Conservation (phyloP, 345 rosid species). For the Hevea brasiliensis region DNA sequence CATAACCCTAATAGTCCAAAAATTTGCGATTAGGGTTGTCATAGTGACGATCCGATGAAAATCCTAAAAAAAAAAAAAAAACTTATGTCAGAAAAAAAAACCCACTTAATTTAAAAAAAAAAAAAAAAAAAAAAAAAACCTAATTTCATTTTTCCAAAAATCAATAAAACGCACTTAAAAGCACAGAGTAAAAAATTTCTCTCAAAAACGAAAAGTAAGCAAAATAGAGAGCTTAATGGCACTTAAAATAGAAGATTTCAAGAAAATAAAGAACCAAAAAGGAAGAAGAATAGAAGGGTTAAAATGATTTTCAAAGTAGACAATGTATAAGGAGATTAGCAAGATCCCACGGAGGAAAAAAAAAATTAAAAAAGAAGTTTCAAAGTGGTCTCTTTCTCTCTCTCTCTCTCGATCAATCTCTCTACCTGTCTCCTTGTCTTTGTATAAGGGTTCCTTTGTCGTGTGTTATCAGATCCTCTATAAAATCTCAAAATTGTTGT, state of each 20-base stretch:
- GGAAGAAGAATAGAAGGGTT: constrained; percentile 22
- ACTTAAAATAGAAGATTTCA: neutral
- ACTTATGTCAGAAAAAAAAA: constrained; percentile 24
- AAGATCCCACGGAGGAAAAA: constrained; percentile 20
- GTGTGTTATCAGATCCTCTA: constrained; percentile 13
- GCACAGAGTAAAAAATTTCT: neutral
- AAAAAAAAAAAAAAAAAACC: constrained; percentile 13
- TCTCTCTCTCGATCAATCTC: constrained; percentile 5
- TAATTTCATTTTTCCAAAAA: constrained; percentile 18
- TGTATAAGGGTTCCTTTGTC: neutral
- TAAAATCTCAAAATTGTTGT: neutral
- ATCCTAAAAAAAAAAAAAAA: constrained; percentile 38
- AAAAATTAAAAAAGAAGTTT: neutral
- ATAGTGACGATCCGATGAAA: constrained; percentile 42
- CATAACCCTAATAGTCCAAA: constrained; percentile 39
- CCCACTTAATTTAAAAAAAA: constrained; percentile 20
- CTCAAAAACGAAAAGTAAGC: too few species aligned
- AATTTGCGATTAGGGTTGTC: constrained; percentile 42
- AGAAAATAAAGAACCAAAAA: neutral
- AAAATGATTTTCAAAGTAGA: constrained; percentile 12
- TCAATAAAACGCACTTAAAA: neutral
- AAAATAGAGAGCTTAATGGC: neutral
- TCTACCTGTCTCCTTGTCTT: constrained; percentile 14
- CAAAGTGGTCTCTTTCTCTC: constrained; percentile 14
- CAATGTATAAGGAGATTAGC: constrained; percentile 20